Evolutionary conservation across 352 stramenopile genomes (phyloP).

Genomic region (Globisporangium polare): DNA sequence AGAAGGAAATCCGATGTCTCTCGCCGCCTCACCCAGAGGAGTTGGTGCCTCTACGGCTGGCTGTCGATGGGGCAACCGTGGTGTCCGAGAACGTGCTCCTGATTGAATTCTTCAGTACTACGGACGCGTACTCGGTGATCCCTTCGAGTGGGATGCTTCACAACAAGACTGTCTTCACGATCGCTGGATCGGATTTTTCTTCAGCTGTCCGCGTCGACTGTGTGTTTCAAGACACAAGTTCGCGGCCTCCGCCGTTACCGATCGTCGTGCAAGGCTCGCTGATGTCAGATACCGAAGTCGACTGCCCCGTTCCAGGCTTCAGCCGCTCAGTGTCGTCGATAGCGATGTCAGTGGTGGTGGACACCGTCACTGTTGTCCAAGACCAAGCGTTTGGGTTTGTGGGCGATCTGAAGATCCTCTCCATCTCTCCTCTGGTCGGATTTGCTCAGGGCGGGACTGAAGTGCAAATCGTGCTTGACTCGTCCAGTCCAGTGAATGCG

Average conservation of each 20-base stretch:
- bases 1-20: slow-evolving; percentile 24
- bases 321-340: background rate
- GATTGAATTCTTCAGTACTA: slow-evolving; percentile 25
- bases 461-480: slow-evolving; percentile 18
- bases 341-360: slow-evolving; percentile 22
- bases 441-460: slow-evolving; percentile 18
- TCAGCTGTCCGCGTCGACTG: slow-evolving; percentile 21
- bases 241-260: background rate
- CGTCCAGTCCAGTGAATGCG: background rate
- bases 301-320: slow-evolving; percentile 11
- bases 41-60: slow-evolving; percentile 25
- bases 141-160: slow-evolving; percentile 32
- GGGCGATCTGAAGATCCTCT: slow-evolving; percentile 17
- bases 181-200: slow-evolving; percentile 20
- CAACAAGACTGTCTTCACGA: slow-evolving; percentile 19
- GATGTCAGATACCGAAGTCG: slow-evolving; percentile 3
- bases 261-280: slow-evolving; percentile 2
- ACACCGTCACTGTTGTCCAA: slow-evolving; percentile 19
- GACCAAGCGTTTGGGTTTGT: slow-evolving; percentile 14
- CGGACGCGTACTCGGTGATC: slow-evolving; percentile 14
- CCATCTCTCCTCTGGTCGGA: slow-evolving; percentile 22
- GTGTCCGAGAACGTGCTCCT: slow-evolving; percentile 39
- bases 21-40: slow-evolving; percentile 21
- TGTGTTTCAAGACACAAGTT: slow-evolving; percentile 14
- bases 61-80: slow-evolving; percentile 9